phyloP scores from a whole-genome alignment of 176 grass and related monocot genomes.

The Sorghum bicolor region Sorghum_bicolor_NCBIv3 NC_012872.2:54404501-54405000 shows the following conservation, averaged over 20 bases:
- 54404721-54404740: neutral
- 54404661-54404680: neutral
- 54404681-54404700: neutral
- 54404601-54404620: constrained; percentile 30
- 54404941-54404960: no score
- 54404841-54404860: no score
- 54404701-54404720: neutral
- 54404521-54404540: constrained; percentile 2
- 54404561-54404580: constrained; percentile 52
- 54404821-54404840: neutral
- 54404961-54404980: no score
- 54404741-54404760: constrained; percentile 19
- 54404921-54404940: no score
- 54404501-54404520: neutral
- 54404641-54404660: neutral
- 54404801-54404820: constrained; percentile 34
- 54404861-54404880: no score
- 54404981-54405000: no score
- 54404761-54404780: neutral
- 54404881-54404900: no score
- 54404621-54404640: neutral
- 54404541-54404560: constrained; percentile 25
- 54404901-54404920: no score
- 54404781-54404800: constrained; percentile 15
- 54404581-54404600: constrained; percentile 34